These are phyloP conservation scores for Nemania serpens DNA, from an alignment of 2,329 filamentous ascomycete species.

Conservation along the genomic window DNA sequence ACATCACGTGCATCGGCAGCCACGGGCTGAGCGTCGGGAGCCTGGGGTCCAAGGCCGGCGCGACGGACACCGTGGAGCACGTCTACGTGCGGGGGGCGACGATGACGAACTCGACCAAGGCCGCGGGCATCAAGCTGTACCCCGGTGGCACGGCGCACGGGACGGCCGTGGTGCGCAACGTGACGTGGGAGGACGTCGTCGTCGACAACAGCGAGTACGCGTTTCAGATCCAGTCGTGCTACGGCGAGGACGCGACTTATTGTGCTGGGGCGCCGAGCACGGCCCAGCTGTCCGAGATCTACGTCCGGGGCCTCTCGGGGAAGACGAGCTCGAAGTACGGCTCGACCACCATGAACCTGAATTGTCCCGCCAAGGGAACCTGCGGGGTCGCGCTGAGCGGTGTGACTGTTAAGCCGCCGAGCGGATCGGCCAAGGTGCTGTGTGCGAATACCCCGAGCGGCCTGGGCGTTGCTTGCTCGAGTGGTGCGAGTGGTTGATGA, in stretches of 20 bases:
- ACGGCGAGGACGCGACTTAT: constrained; percentile 15
- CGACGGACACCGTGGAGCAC: constrained; percentile 20
- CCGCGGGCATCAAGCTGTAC: constrained; percentile 23
- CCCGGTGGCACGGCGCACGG: constrained; percentile 18
- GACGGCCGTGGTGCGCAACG: constrained; percentile 19
- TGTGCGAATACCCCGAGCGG: constrained; percentile 23
- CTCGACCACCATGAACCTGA: constrained; percentile 20
- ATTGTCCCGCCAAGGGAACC: constrained; percentile 16
- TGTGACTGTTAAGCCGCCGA: constrained; percentile 19
- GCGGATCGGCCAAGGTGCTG: constrained; percentile 15
- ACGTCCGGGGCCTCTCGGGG: constrained; percentile 17
- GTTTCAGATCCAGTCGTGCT: constrained; percentile 27
- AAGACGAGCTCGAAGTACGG: constrained; percentile 13
- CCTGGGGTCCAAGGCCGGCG: constrained; percentile 8
- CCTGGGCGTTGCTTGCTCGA: constrained; percentile 16
- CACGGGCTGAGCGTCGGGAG: constrained; percentile 26
- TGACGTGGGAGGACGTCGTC: constrained; percentile 23
- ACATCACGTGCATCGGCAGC: constrained; percentile 21
- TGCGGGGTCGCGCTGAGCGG: constrained; percentile 20
- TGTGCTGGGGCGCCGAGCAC: constrained; percentile 20
- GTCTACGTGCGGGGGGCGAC: constrained; percentile 19
- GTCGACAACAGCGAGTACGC: constrained; percentile 25
- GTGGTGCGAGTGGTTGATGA: constrained; percentile 13
- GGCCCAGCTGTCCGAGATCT: constrained; percentile 17
- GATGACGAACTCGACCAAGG: constrained; percentile 23